Evolutionary conservation across 169 alveolate species (phyloP), one percentile per base, ranked within the genome.

Genomic region (Plasmodium chabaudi): DNA sequence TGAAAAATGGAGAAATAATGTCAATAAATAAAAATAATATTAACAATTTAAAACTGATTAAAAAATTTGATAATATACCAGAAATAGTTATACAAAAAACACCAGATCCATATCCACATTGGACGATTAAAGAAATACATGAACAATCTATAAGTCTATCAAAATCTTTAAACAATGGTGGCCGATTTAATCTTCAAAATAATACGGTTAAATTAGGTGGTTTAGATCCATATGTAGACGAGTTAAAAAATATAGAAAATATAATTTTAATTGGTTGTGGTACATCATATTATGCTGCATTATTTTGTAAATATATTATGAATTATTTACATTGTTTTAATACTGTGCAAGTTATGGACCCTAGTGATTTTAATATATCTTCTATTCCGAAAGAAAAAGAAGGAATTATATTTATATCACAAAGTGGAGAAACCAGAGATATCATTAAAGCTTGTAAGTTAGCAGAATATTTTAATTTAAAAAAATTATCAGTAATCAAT

Each of bases 381-480:
- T 68, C 92, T 5, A 86, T 75, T n/a, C 94, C 94, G 7, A 82
- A 87, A 25, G 88, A 87, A 63, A 88, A 94, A 53, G 97, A 96
- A 51, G 99, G 98, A 23, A 95, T 96, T 49, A 93, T 97, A 25
- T 94, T 96, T 27, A 93, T 98, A 47, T 95, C 99, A 12, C 98
- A 98, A 73, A 95, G 98, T 42, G 99, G 99, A 7, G 99, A 98
- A 93, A 98, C 99, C 5, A 88, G 97, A 69, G 99, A 98, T 93
- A 87, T 97, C 1, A 93, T 96, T 17, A 95, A 93, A 42, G 97
- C 97, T 12, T 88, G 92, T 34, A 87, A 82, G 56, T 73, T 90
- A 13, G 98, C 98, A 9, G 94, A 94, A 42, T 91, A 94, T 21
- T 72, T 84, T 27, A 97, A 96, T 10, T 88, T 96, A 17, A 91